These are phyloP conservation scores for Boletus tylopilopsis DNA, from an alignment of 768 basidiomycete species.

Conservation along the genomic window DNA sequence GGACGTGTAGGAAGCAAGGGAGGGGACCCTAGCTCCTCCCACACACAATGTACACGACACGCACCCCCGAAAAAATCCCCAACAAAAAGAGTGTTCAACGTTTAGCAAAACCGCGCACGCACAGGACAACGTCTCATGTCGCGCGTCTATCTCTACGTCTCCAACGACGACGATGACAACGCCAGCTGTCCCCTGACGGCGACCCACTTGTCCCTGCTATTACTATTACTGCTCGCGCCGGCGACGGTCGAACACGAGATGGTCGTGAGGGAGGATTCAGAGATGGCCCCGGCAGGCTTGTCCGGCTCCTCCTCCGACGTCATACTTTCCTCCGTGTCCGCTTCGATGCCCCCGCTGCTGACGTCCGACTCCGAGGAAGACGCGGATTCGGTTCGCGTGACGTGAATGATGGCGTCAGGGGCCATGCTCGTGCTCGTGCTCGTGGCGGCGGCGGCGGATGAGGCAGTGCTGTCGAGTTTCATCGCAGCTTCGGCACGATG, in stretches of 20 bases:
- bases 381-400: constrained; percentile 30
- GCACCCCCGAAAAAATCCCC: neutral
- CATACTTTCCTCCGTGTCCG: constrained; percentile 72
- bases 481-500: constrained; percentile 33
- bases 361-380: constrained; percentile 59
- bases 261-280: too few relatives aligned
- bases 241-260: too few relatives aligned
- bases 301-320: constrained; percentile 68
- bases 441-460: constrained; percentile 9
- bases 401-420: constrained; percentile 17
- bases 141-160: constrained; percentile 7
- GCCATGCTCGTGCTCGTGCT: constrained; percentile 7
- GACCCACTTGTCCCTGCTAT: constrained; percentile 74
- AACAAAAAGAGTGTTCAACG: constrained; percentile 12
- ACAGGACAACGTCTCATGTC: constrained; percentile 5
- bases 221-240: too few relatives aligned
- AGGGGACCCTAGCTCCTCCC: neutral
- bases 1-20: too few relatives aligned
- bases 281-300: constrained; percentile 28
- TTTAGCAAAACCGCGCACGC: too few relatives aligned
- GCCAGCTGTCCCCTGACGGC: constrained; percentile 55
- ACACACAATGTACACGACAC: too few relatives aligned
- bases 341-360: constrained; percentile 59
- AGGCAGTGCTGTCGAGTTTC: constrained; percentile 20
- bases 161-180: constrained; percentile 8